Conservation (phyloP, 1,284 basidiomycete species). For the Boletellus deceptivus region DNA sequence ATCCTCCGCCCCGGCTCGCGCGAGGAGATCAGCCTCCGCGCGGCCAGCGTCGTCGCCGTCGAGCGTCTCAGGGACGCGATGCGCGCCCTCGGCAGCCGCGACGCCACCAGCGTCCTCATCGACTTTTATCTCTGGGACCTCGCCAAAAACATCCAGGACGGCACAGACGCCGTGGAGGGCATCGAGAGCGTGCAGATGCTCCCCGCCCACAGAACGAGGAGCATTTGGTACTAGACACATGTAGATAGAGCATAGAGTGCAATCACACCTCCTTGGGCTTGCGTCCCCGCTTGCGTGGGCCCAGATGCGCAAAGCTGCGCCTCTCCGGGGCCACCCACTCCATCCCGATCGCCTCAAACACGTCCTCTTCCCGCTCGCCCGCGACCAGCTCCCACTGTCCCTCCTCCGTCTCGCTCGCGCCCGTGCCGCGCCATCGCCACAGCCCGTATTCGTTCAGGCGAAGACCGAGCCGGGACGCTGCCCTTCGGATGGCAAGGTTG, state of each 20-base stretch:
- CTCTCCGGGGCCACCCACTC: constrained; percentile 30
- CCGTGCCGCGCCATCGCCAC: constrained; percentile 45
- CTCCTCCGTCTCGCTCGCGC: neutral
- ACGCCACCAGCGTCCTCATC: constrained; percentile 71
- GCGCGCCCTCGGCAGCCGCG: constrained; percentile 21
- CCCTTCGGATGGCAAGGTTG: constrained; percentile 37
- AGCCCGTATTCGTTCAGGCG: constrained; percentile 57
- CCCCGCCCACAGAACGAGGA: constrained; percentile 75
- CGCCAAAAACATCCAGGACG: constrained; percentile 70
- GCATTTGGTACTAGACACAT: constrained; percentile 71
- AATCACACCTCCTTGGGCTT: neutral
- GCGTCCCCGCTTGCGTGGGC: constrained; percentile 5
- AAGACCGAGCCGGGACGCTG: constrained; percentile 43
- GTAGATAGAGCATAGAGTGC: too few relatives aligned
- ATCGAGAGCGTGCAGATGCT: constrained; percentile 57
- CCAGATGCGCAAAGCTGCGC: constrained; percentile 24
- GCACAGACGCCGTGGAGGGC: constrained; percentile 54
- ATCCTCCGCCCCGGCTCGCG: constrained; percentile 52
- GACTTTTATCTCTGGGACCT: constrained; percentile 87
- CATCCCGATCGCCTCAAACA: constrained; percentile 25
- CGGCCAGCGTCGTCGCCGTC: constrained; percentile 73
- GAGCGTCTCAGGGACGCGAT: constrained; percentile 60
- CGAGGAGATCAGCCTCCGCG: constrained; percentile 71
- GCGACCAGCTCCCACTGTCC: constrained; percentile 25
- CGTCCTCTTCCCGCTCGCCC: constrained; percentile 25